Base-by-base conservation (phyloP, 345 rosid genomes). In the Corchorus olitorius region DNA sequence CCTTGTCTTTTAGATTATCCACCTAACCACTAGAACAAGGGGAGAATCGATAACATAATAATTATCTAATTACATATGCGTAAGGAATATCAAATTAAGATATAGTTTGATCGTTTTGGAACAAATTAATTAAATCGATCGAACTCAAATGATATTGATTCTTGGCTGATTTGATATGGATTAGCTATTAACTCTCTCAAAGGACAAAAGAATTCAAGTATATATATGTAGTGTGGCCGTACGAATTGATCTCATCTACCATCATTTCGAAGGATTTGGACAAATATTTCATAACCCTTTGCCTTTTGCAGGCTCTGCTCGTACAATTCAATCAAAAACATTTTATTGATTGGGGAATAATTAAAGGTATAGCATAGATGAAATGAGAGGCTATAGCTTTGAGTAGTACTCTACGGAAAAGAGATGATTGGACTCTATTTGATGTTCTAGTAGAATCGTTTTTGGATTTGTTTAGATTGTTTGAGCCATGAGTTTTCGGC, bases 401-500 rank as follows among this genome's bases (percentile, higher is more conserved):
- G 35, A 22, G 62, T 6, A 22, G 62, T 6, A 45, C 48, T 20
- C 62, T 20, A 9, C 9, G 35, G 14, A 22, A 58, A 20, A 9
- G 14, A 58, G 14, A 58, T 20, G 62, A 20, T 58, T 60, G 39
- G 39, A 61, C 65, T 61, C 35, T 13, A 5, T 13, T 61, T 61
- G 65, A 33, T 62, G 35, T 34, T 41, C 45, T 35, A 43, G 43
- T 14, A 6, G 45, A 62, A 62, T 62, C 66, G 66, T 14, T 15
- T 39, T 6, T 34, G 15, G 65, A 14, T 34, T 3, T 34, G n/a
- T 33, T 61, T 10, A 34, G 49, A 65, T 37, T 65, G 50, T 41
- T 43, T 65, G 15, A 65, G 50, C 70, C 70, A 41, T 17, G 50
- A n/a, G 39, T 17, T 65, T 16, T 65, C 39, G 33, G 70, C 52